phyloP scores from a whole-genome alignment of 208 protist species.

The Entamoeba moshkovskii region DNA sequence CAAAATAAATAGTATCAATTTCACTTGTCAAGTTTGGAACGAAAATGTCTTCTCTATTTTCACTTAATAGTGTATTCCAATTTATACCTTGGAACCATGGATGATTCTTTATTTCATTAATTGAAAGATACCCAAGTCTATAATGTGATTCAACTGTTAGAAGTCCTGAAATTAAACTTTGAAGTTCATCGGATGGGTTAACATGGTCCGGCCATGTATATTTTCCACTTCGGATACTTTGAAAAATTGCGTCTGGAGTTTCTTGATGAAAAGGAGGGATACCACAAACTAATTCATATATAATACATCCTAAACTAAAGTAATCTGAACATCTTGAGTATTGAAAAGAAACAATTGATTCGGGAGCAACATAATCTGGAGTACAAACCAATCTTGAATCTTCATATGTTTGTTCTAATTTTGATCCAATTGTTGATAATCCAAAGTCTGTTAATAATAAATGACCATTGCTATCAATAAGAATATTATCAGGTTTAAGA shows the following conservation, averaged over 20 bases:
- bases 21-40: neutral
- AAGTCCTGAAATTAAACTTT: neutral
- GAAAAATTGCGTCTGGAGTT: neutral
- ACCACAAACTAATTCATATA: constrained; percentile 9
- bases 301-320: neutral
- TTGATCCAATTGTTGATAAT: constrained; percentile 57
- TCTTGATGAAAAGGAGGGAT: constrained; percentile 4
- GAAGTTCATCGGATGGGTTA: neutral
- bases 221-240: neutral
- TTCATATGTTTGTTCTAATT: neutral
- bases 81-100: constrained; percentile 17
- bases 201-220: neutral
- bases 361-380: constrained; percentile 47
- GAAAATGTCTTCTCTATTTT: neutral
- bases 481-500: constrained; percentile 74
- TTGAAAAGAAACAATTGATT: constrained; percentile 29
- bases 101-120: constrained; percentile 16
- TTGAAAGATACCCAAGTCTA: neutral
- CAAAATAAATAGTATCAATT: neutral
- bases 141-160: neutral
- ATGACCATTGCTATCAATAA: constrained; percentile 42
- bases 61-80: constrained; percentile 8
- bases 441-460: constrained; percentile 81
- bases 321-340: constrained; percentile 26
- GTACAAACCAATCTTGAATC: constrained; percentile 16